Conservation (phyloP, 2,329 filamentous ascomycete species). For the Tolypocladium capitatum region DNA sequence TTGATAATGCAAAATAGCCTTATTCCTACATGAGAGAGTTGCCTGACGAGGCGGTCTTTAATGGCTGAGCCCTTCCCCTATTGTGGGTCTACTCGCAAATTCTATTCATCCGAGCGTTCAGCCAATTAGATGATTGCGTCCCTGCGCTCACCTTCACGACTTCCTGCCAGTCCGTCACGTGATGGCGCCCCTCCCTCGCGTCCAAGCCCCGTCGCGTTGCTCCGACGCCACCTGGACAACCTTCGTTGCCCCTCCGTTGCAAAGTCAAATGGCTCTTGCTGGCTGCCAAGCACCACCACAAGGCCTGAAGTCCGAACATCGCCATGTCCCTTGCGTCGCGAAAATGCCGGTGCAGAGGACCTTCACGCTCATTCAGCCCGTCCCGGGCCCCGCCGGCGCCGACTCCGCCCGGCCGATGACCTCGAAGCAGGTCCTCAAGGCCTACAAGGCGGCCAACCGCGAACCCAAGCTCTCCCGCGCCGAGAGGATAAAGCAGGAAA, state of each 20-base stretch:
- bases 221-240: too few species aligned
- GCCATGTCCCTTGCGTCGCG: conserved; percentile 2
- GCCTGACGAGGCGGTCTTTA: too few species aligned
- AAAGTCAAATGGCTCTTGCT: too few species aligned
- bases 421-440: conserved; percentile 26
- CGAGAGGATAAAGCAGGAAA: conserved; percentile 25
- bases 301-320: neutral
- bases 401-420: conserved; percentile 20
- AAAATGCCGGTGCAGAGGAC: conserved; percentile 27
- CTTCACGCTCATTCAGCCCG: conserved; percentile 29
- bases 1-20: too few species aligned
- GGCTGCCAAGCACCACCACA: neutral
- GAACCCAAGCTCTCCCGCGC: conserved; percentile 24
- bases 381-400: conserved; percentile 3
- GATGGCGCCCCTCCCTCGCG: conserved; percentile 7
- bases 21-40: too few species aligned
- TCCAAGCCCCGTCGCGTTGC: neutral
- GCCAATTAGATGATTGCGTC: too few species aligned
- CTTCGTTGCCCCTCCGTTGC: too few species aligned
- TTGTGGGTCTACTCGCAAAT: too few species aligned
- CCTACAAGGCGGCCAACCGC: conserved; percentile 21
- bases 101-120: too few species aligned
- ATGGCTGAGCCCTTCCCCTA: too few species aligned
- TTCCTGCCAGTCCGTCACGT: too few species aligned
- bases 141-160: too few species aligned